Percentiles rank a stretch among this genome's conserved stretches.
Evolutionary conservation across 768 basidiomycete species (phyloP).

Genomic region (Pholiota conissans): DNA sequence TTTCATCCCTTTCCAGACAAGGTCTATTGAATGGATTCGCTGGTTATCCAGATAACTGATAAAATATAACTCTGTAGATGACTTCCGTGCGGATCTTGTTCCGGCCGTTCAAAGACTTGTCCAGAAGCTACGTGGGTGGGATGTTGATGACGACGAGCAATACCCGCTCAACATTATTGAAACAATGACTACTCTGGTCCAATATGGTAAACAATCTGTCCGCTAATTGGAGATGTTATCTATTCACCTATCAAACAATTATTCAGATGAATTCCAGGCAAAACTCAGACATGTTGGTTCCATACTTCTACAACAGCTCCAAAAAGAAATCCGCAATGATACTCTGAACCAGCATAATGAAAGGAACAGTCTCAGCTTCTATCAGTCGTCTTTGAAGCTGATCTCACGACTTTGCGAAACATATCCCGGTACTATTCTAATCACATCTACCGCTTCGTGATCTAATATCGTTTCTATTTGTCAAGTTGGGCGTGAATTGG

Average conservation of each 20-base stretch:
- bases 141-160: not conserved
- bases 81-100: not conserved
- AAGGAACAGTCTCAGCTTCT: not conserved
- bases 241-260: too few species aligned
- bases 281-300: not conserved
- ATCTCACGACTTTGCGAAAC: not conserved
- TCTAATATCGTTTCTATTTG: not conserved
- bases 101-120: not conserved
- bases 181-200: not conserved
- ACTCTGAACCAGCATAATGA: not conserved
- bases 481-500: not conserved
- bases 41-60: not conserved
- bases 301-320: not conserved
- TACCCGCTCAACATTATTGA: not conserved
- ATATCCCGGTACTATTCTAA: not conserved
- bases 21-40: not conserved
- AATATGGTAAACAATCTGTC: too few species aligned
- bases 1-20: not conserved
- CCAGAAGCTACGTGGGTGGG: not conserved
- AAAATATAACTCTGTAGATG: not conserved
- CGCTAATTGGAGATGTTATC: not conserved
- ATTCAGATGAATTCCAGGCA: not conserved
- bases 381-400: not conserved
- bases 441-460: not conserved
- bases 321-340: not conserved